Base-by-base conservation (phyloP, 805 yeast genomes). In the Wickerhamomyces hampshirensis region DNA sequence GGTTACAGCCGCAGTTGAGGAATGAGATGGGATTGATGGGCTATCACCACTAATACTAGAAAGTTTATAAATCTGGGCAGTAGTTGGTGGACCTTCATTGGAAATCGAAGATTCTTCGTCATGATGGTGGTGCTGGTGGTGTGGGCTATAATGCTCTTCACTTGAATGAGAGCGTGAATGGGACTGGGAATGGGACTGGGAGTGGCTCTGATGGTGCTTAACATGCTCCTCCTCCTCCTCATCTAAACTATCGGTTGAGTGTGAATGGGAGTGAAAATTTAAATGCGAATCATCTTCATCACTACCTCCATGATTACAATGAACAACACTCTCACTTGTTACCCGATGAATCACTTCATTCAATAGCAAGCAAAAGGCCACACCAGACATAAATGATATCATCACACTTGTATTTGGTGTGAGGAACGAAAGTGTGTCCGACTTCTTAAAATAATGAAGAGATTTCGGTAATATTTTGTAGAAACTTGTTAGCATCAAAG, bases 251-350 rank as follows among this genome's bases (percentile, higher is more conserved):
- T 24, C 40, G 28, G 40, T 47, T 3, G 44, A 31, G 34, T 49
- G 49, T 2, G 48, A 29, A 30, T 48, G 39, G 10, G 42, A 30
- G 16, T 43, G 40, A 6, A 28, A 28, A 35, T 52, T 53, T 12
- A 28, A 21, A 34, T 39, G 44, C 11, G 39, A 40, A 32, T 44
- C 42, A 32, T 35, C 45, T 16, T 45, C 47, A 12, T 32, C 58
- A 12, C 55, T 65, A 10, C 61, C 70, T 10, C 66, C 76, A 50
- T 88, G 96, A 12, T 77, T 82, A 59, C 96, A 88, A 54, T 88
- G 96, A 0, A 89, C 84, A 23, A 89, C 73, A 23, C 89, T 79
- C 55, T 85, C 85, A 34, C 91, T 76, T 0, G 97, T 85, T 35
- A 79, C 58, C 24, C 75, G 57, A 58, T 89, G 96, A 5, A 93